Conservation (phyloP, 2,329 filamentous ascomycete species). For the Elsinoe fawcettii region DNA sequence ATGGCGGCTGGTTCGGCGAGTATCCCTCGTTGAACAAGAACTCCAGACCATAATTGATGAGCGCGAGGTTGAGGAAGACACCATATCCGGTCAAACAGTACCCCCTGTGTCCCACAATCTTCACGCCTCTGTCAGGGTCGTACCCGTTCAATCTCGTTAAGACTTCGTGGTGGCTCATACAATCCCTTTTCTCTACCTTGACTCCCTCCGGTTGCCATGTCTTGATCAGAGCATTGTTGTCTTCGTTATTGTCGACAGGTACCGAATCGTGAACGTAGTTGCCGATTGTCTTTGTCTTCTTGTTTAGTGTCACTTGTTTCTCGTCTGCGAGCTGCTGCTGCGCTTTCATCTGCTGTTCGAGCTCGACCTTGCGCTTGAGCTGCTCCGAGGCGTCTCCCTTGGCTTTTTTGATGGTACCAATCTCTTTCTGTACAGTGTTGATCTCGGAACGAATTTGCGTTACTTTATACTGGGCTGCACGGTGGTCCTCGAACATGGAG, state of each 20-base stretch:
- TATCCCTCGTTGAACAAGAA: slow-evolving; percentile 70
- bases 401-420: slow-evolving; percentile 85
- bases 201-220: slow-evolving; percentile 71
- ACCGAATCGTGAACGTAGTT: slow-evolving; percentile 89
- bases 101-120: slow-evolving; percentile 87
- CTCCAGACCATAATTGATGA: slow-evolving; percentile 90
- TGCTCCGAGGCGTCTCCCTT: slow-evolving; percentile 83
- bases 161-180: slow-evolving; percentile 90
- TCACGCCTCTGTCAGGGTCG: slow-evolving; percentile 84
- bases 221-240: slow-evolving; percentile 68
- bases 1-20: slow-evolving; percentile 60
- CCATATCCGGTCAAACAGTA: slow-evolving; percentile 90
- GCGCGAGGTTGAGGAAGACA: slow-evolving; percentile 81
- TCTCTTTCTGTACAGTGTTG: slow-evolving; percentile 83
- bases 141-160: slow-evolving; percentile 81
- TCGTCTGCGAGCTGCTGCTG: slow-evolving; percentile 65
- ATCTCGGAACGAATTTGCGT: slow-evolving; percentile 77
- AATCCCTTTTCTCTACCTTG: slow-evolving; percentile 64
- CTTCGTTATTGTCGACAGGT: slow-evolving; percentile 73
- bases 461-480: slow-evolving; percentile 67
- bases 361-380: slow-evolving; percentile 64
- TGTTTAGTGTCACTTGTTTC: slow-evolving; percentile 66
- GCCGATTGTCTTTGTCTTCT: slow-evolving; percentile 76
- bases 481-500: slow-evolving; percentile 74
- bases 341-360: slow-evolving; percentile 76